Evolutionary conservation across 495 filamentous ascomycete genomes (phyloP).

Genomic region (Neurospora pannonica): DNA sequence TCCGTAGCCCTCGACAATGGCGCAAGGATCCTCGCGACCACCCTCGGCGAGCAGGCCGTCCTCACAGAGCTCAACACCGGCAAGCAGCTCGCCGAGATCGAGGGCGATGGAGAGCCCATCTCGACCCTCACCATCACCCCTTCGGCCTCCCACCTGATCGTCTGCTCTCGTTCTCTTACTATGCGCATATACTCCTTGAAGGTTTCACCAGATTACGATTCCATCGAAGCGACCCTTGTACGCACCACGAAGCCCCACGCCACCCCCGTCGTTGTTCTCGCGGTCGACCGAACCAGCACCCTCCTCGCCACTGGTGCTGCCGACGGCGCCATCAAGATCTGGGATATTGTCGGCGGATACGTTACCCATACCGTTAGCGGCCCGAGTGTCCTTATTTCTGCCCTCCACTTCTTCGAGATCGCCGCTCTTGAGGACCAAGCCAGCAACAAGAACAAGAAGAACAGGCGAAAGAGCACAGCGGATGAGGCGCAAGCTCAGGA

Average conservation of each 20-base stretch:
- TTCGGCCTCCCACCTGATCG: constrained; percentile 72
- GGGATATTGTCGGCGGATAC: constrained; percentile 87
- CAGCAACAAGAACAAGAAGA: constrained; percentile 24
- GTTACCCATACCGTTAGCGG: constrained; percentile 93
- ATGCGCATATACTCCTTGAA: constrained; percentile 83
- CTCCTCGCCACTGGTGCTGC: constrained; percentile 84
- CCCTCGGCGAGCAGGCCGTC: constrained; percentile 78
- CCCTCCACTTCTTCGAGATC: constrained; percentile 83
- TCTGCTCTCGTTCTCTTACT: constrained; percentile 86
- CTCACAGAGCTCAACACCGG: constrained; percentile 80
- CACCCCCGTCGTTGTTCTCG: constrained; percentile 74
- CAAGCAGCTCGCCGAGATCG: constrained; percentile 70
- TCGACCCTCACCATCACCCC: constrained; percentile 84
- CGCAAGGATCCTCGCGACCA: constrained; percentile 77
- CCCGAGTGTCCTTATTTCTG: constrained; percentile 81
- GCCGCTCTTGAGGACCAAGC: constrained; percentile 27
- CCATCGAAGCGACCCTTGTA: constrained; percentile 55
- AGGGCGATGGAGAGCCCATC: constrained; percentile 90
- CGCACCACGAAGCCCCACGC: constrained; percentile 84
- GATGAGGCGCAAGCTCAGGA: constrained; percentile 35
- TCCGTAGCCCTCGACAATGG: constrained; percentile 72
- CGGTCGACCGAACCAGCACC: constrained; percentile 77
- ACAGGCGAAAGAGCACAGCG: constrained; percentile 35
- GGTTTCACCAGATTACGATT: constrained; percentile 41
- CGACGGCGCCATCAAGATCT: constrained; percentile 89